Evolutionary conservation across 257 asterid species (phyloP), one percentile per base, ranked within the genome.

Genomic region (Lavandula angustifolia): DNA sequence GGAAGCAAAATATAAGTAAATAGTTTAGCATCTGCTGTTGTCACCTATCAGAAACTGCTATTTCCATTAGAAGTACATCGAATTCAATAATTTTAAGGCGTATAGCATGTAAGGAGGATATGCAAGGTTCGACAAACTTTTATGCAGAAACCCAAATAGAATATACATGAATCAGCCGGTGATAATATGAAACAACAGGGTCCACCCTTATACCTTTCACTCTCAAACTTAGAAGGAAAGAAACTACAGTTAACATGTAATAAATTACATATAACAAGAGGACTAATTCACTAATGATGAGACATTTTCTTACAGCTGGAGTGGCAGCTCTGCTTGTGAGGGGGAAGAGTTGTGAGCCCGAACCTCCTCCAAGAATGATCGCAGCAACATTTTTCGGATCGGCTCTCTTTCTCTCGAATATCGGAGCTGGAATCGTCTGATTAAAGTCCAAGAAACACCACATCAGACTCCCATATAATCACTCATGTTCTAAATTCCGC

Each of bases 341-440:
- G 3, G 99, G 99, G 75, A 94, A 90, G 5, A 94, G 86, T n/a
- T 88, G 91, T 0, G 82, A 44, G 31, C 99, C 98, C 0, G 95
- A 77, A 3, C 99, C 99, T 51, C 99, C 99, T 73, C 99, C 99
- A 31, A 94, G 85, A 47, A 94, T 90, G 65, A 94, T 85, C 10
- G 97, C 94, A 46, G 95, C 98, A 76, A 94, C 98, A 73, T 87
- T 88, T 48, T 90, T 87, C 0, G 98, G 97, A 48, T 86, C 70
- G 3, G 81, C 98, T 80, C 85, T 79, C 41, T 68, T 84, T 62
- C 89, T 85, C 78, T 80, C 95, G 6, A 80, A 34, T 48, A 17
- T 62, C 7, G 95, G 91, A 3, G 85, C 72, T 46, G 69, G 64
- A 14, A 82, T 66, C 1, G 85, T 81, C 99, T 94, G 77, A 75